Conservation (phyloP, 768 basidiomycete species). For the Lactifluus subvellereus region DNA sequence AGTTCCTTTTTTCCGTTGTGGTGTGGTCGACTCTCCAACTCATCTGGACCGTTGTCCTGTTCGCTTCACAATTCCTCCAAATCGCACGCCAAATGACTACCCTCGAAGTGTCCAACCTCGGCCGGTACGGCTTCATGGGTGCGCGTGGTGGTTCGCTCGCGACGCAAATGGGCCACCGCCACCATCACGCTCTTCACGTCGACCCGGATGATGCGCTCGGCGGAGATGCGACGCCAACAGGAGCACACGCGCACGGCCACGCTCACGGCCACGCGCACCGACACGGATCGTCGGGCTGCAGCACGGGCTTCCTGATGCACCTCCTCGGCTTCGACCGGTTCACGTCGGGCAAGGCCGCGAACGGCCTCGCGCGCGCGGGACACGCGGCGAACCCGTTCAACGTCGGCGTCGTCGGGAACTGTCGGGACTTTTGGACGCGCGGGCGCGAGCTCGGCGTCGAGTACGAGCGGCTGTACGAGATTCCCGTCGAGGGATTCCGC, state of each 20-base stretch:
- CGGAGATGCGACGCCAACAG: slow-evolving; percentile 31
- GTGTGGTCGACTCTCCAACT: slow-evolving; percentile 90
- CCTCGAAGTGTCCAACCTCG: slow-evolving; percentile 90
- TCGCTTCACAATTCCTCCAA: slow-evolving; percentile 87
- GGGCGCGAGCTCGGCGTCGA: slow-evolving; percentile 84
- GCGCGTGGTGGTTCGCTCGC: slow-evolving; percentile 69
- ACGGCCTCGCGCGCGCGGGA: slow-evolving; percentile 73
- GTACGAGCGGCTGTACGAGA: slow-evolving; percentile 85
- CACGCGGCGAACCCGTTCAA: slow-evolving; percentile 91
- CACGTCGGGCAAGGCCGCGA: slow-evolving; percentile 83
- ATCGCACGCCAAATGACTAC: slow-evolving; percentile 93
- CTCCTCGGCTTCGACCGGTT: slow-evolving; percentile 92
- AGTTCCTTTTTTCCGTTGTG: slow-evolving; percentile 79
- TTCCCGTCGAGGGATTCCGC: slow-evolving; percentile 78
- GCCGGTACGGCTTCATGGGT: slow-evolving; percentile 95
- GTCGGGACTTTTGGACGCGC: slow-evolving; percentile 90
- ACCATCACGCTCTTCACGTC: slow-evolving; percentile 35
- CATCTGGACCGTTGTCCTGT: slow-evolving; percentile 87
- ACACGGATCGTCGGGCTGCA: slow-evolving; percentile 36
- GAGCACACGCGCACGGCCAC: slow-evolving; percentile 31
- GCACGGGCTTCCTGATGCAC: slow-evolving; percentile 74
- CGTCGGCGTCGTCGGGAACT: slow-evolving; percentile 68
- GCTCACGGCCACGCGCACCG: slow-evolving; percentile 42
- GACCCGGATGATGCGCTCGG: slow-evolving; percentile 42
- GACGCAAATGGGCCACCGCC: slow-evolving; percentile 77